Conservation (phyloP, 2,329 filamentous ascomycete species). For the Colletotrichum liaoningense region DNA sequence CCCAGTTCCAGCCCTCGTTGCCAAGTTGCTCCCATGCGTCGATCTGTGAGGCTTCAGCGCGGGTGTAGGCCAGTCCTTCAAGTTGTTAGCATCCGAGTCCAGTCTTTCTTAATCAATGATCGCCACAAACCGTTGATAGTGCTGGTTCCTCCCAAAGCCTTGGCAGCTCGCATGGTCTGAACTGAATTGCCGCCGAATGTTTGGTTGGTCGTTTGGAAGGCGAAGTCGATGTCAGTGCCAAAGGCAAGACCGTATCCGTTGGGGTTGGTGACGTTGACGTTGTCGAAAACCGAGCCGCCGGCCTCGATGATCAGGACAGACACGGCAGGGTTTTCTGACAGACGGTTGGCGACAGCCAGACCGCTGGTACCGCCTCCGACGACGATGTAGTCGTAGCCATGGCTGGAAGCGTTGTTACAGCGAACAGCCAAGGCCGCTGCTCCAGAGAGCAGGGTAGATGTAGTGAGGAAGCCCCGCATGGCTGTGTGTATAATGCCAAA, state of each 20-base stretch:
- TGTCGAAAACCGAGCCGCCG: constrained; percentile 48
- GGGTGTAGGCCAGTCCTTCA: constrained; percentile 57
- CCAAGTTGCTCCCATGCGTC: constrained; percentile 57
- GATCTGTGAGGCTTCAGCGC: constrained; percentile 54
- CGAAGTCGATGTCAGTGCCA: constrained; percentile 47
- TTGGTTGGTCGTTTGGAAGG: constrained; percentile 48
- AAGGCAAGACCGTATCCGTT: constrained; percentile 41
- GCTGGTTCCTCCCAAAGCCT: constrained; percentile 53
- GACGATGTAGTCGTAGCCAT: constrained; percentile 49
- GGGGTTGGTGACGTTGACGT: constrained; percentile 46
- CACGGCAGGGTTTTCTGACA: constrained; percentile 47
- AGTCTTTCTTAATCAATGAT: background rate
- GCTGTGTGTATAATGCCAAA: background rate
- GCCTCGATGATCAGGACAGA: constrained; percentile 48
- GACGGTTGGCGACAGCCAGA: constrained; percentile 50
- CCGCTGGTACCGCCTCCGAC: constrained; percentile 52
- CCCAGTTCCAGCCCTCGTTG: constrained; percentile 58
- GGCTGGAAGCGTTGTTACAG: background rate
- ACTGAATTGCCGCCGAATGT: constrained; percentile 43
- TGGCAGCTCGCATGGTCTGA: constrained; percentile 48
- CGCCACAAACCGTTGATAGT: constrained; percentile 49
- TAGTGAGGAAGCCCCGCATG: constrained; percentile 1
- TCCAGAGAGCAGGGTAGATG: constrained; percentile 8
- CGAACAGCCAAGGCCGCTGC: constrained; percentile 4
- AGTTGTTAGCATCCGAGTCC: background rate